Base-by-base conservation (phyloP, 139 green algal species). In the Picochlorum sp. region DNA sequence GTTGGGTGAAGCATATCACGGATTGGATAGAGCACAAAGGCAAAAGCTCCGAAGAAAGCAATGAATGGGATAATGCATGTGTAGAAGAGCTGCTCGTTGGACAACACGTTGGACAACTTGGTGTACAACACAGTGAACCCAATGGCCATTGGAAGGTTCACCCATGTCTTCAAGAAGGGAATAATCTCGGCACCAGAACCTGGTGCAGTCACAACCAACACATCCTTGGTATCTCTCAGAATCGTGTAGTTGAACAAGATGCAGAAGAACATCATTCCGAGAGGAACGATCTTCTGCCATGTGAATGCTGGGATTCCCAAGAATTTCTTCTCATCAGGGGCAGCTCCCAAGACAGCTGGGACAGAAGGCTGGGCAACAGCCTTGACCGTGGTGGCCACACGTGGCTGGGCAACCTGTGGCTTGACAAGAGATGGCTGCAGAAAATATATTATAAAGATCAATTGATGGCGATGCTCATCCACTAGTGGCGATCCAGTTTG, bases 181-280 rank as follows among this genome's bases (percentile, higher is more conserved):
- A 98, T 98, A 69, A 96, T 91, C 79, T 98, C 93, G 3, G 91
- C 92, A 34, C 91, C 90, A 24, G 83, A 92, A 60, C 92, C 92
- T 24, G 91, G 91, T n/a, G 92, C 92, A 32, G 92, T 98, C 9
- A 98, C 92, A 24, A 98, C 92, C 68, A 98, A 81, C 76, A 98
- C 92, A 73, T 98, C 90, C 89, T 97, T 98, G 58, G 92, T 98
- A 76, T 98, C 92, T 63, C 92, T 85, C 61, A 98, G 87, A 68
- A 98, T 98, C 66, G 92, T 98, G 89, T 98, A 98, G 87, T 98
- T 98, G 88, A 98, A 98, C 30, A 97, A 80, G 61, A 98, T 97
- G 84, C 86, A 96, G 84, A 98, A 98, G 77, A 98, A 97, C 87
- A 98, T 98, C 23, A 93, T 62, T 51, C 86, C 91, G 57, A 98